Base-by-base conservation (phyloP, 2,329 filamentous ascomycete genomes). In the Nannizzia gypsea region DNA sequence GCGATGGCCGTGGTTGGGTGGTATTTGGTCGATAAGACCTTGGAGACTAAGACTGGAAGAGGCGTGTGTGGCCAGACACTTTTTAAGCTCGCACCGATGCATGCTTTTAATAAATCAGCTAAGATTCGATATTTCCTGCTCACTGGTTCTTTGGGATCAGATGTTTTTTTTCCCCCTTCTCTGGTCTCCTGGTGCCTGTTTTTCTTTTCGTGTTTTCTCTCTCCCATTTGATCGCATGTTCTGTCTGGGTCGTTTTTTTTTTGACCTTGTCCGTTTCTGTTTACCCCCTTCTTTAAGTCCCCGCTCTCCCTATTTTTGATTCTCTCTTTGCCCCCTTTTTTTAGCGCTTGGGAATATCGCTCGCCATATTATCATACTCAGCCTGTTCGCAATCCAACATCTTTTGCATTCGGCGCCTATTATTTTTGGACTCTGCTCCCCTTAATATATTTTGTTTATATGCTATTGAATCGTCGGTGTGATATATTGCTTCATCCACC, bases 111-210 rank as follows among this genome's bases (percentile, higher is more conserved):
- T 26, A 28, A 28, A 28, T 52, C n/a, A 52, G 24, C 26, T 31
- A 52, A 52, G 22, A 31, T 52, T 52, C 48, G 26, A 52, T 52
- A 20, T 52, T 36, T 52, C 48, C 42, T 46, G 42, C 42, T 46
- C 42, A 46, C 42, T 46, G 42, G 42, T 20, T 46, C 20, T 46
- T 24, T 24, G 42, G 42, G n/a, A 17, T 42, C 38, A 17, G 38
- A 42, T 42, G n/a, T 24, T 46, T n/a, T 24, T 52, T 28, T 52
- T 13, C 4, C 9, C 31, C 13, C 11, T 13, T 24, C 4, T 6
- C 44, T 11, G 11, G 6, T 6, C 22, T 22, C 22, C 13, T 50
- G 22, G 17, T 50, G 17, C 17, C 22, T 22, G 17, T 15, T 26
- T 31, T 52, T 52, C 22, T 31, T 28, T 31, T 52, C 48, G 9